phyloP scores from a whole-genome alignment of 441 rosid species.

The Erysimum pusillum region DNA sequence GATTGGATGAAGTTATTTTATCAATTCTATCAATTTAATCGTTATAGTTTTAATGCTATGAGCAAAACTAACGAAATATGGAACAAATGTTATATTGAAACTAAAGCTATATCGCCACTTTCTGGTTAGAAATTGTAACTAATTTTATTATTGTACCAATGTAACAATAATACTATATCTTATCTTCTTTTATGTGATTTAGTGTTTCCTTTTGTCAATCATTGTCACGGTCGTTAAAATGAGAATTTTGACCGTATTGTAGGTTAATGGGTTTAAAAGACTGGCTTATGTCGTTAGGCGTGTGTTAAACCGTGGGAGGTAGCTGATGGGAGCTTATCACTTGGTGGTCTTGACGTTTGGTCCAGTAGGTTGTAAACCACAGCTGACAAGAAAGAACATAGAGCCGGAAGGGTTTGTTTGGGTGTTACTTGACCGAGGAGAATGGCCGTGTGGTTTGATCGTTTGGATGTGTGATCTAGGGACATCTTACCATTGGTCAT shows the following conservation, averaged over 20 bases:
- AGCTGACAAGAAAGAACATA: no score
- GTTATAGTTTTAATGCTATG: background rate
- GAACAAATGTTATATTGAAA: conserved; percentile 3
- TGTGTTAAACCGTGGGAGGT: no score
- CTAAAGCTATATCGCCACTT: conserved; percentile 1
- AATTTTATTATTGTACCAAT: background rate
- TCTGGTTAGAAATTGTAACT: background rate
- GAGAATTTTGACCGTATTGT: background rate
- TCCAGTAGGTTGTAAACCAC: no score
- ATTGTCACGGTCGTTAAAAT: background rate
- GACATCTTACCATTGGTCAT: no score
- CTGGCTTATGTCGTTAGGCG: background rate
- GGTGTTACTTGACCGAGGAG: no score
- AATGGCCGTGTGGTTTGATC: no score
- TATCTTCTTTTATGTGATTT: background rate
- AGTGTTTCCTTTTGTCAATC: background rate
- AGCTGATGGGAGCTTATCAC: no score
- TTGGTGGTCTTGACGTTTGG: no score
- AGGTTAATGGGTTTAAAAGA: no score
- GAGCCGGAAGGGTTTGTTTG: no score
- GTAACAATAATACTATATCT: background rate
- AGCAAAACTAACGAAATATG: conserved; percentile 9
- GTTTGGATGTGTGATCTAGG: no score
- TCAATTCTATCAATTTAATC: conserved; percentile 8
- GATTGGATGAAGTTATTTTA: conserved; percentile 31